phyloP scores from a whole-genome alignment of 345 rosid genomes.

The Arabidopsis suecica region DNA sequence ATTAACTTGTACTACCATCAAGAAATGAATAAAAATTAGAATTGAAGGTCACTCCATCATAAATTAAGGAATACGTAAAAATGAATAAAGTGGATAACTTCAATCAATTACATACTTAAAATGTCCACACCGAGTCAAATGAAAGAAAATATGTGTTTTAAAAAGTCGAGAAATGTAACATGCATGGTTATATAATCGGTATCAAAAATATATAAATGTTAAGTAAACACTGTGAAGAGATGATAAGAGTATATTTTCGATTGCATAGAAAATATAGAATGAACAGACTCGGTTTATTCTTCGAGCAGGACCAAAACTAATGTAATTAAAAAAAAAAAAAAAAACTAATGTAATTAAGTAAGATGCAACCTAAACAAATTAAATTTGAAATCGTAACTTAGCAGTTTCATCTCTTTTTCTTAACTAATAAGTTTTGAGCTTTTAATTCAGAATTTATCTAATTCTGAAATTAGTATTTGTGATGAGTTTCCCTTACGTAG shows the following conservation, averaged over 20 bases:
- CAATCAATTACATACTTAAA: constrained; percentile 2
- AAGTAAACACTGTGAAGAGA: neutral
- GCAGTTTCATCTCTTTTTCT: neutral
- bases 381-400: neutral
- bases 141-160: neutral
- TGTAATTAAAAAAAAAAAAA: too few species aligned
- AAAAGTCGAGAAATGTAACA: neutral
- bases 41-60: constrained; percentile 40
- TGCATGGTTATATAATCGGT: neutral
- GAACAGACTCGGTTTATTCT: neutral
- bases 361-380: neutral
- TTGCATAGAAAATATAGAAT: neutral
- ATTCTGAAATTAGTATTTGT: neutral
- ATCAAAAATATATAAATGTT: neutral
- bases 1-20: constrained; percentile 17
- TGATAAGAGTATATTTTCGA: constrained; percentile 5
- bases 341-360: neutral
- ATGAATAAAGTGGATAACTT: neutral
- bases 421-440: neutral
- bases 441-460: neutral
- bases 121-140: constrained; percentile 19
- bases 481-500: neutral
- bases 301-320: neutral
- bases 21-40: constrained; percentile 18
- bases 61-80: neutral